Percentiles rank a stretch among this genome's conserved stretches.
Evolutionary conservation across 805 yeast species (phyloP).

Genomic region (Grigorovia humatica): DNA sequence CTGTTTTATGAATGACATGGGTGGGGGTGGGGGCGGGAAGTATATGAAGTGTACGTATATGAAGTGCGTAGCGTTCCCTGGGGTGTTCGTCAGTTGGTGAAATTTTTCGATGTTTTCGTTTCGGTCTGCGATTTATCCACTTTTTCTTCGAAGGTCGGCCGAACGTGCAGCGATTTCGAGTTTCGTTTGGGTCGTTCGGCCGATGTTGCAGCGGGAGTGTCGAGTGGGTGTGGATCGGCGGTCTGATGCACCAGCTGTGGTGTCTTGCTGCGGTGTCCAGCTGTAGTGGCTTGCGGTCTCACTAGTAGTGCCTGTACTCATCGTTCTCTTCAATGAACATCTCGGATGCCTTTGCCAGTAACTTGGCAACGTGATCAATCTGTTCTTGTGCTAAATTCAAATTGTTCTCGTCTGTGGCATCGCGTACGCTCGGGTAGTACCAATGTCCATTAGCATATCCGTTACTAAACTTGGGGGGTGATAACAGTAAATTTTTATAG

Average conservation of each 20-base stretch:
- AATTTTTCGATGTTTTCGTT: no score
- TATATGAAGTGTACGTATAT: not conserved
- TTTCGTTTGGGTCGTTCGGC: no score
- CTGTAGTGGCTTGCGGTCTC: not conserved
- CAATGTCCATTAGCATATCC: slow-evolving; percentile 27
- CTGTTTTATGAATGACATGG: slow-evolving; percentile 28
- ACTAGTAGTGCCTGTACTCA: not conserved
- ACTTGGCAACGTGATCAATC: slow-evolving; percentile 34
- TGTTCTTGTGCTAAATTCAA: slow-evolving; percentile 47
- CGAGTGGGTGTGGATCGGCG: no score
- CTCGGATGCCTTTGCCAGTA: slow-evolving; percentile 26
- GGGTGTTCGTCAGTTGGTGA: no score
- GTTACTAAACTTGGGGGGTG: slow-evolving; percentile 52
- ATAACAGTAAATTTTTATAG: slow-evolving; percentile 57
- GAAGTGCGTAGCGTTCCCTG: not conserved
- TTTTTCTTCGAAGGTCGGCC: no score
- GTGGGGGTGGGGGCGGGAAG: not conserved
- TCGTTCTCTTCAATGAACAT: slow-evolving; percentile 24
- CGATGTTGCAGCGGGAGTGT: no score
- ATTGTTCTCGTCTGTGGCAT: slow-evolving; percentile 42
- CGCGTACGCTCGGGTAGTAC: slow-evolving; percentile 70
- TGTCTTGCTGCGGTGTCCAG: no score
- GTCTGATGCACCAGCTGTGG: no score
- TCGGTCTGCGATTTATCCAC: no score
- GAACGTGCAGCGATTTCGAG: no score